Base-by-base conservation (phyloP, 257 asterid genomes). In the Gentiana dahurica region DNA sequence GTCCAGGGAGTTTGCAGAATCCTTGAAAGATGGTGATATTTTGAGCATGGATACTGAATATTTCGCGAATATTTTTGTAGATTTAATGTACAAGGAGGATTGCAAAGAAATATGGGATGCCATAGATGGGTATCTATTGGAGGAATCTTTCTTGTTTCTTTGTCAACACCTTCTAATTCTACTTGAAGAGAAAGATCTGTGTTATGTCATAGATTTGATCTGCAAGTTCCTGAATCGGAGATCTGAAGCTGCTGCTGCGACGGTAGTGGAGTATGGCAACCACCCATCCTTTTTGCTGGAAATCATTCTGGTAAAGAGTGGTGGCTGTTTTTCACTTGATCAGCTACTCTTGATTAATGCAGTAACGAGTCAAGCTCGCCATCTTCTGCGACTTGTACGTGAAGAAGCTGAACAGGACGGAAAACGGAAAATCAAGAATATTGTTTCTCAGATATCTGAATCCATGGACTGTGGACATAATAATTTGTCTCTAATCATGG, bases 101-200 rank as follows among this genome's bases (percentile, higher is more conserved):
- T 48, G 67, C 57, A 73, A 73, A 72, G 92, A 84, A 59, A 72
- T 87, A 33, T 91, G 95, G 96, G 81, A 79, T 45, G 74, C 75
- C 62, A 64, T 87, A 63, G 94, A 87, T 71, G 94, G 73, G 10
- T 91, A 79, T 70, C 77, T 87, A 62, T 60, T 65, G 80, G 83
- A 74, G 73, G 87, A 91, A 60, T 67, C 98, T 57, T 90, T 87
- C 79, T 81, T 94, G 54, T 73, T 75, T 82, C 75, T 91, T 52
- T 84, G 92, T 68, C 80, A 65, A 59, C 98, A 78, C 90, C 94
- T 91, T 71, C 86, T 91, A 54, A 78, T 91, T 71, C 57, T 83
- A 64, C 89, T 91, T 45, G 82, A 83, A 62, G 96, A 84, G 81
- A 69, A 79, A 24, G 96, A 88, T 51, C 72, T 91, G 61, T 74